Base-by-base conservation (phyloP, 2,329 filamentous ascomycete species). In the Botrytis paeoniae region DNA sequence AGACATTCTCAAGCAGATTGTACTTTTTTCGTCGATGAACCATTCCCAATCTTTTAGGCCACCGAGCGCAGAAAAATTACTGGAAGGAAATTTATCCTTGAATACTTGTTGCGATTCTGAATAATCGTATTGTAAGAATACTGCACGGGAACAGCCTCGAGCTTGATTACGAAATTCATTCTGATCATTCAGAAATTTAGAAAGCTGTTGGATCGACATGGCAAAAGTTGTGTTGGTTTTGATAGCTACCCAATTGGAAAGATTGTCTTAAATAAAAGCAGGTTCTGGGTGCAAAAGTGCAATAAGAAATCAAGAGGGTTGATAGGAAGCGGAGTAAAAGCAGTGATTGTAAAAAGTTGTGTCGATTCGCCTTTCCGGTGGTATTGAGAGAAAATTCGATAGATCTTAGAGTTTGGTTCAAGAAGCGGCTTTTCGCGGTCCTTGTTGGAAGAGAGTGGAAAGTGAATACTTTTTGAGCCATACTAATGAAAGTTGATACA, bases 101-200 rank as follows among this genome's bases (percentile, higher is more conserved):
- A 68, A 60, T 35, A 1, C 37, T 43, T 59, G 37, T 18, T 54
- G 70, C 16, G 63, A 54, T 12, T 65, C 63, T 16, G 70, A 37
- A 14, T 68, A 72, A 57, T 72, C 70, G 39, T 72, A 72, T 32
- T 45, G 37, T n/a, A 72, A 72, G 51, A 68, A 45, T 9, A 59
- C 4, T 37, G 37, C 37, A 6, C 5, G 16, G 37, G 32, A 14
- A 32, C 14, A n/a, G 32, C 20, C 9, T 66, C 25, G 25, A 18
- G n/a, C n/a, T 51, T 16, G 43, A 48, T 18, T 35, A n/a, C 35
- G 18, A 10, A 57, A 41, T 14, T 32, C 35, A 32, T 29, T 37
- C 39, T 69, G 65, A 12, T 41, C 54, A 8, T 7, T 32, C 3
- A 69, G 18, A 69, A 69, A 14, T 2, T 3, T 25, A 10, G 37